Conservation (phyloP, 2,329 filamentous ascomycete genomes). For the Verticillium klebahnii region DNA sequence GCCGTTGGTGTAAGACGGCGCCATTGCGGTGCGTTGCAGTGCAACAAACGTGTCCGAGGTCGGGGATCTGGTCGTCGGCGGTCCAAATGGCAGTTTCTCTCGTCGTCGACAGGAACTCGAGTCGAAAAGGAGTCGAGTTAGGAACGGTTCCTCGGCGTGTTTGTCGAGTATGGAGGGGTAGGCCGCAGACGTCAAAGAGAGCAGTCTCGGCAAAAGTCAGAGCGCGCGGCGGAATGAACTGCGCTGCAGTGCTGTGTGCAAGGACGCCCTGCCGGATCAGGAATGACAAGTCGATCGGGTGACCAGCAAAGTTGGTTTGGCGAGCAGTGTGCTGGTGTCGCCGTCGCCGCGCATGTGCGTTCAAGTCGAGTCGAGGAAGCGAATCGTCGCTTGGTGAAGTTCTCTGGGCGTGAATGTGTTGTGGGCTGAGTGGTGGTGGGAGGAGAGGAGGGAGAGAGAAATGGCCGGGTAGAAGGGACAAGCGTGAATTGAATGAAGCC, state of each 20-base stretch:
- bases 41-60: background rate
- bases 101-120: background rate
- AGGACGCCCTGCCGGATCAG: background rate
- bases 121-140: background rate
- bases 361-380: background rate
- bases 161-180: background rate
- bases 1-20: conserved; percentile 56
- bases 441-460: background rate
- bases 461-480: background rate
- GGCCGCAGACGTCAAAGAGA: background rate
- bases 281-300: background rate
- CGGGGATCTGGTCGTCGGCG: background rate
- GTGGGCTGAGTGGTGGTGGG: background rate
- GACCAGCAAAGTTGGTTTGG: background rate
- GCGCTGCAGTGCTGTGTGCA: background rate
- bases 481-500: background rate
- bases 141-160: background rate
- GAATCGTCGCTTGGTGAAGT: background rate
- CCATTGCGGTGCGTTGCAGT: conserved; percentile 44
- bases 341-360: background rate
- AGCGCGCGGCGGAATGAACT: background rate
- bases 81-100: background rate
- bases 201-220: background rate
- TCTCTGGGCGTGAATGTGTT: background rate
- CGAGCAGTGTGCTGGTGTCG: background rate